Base-by-base conservation (phyloP, 306 rosid genomes). In the Begonia masoniana region DNA sequence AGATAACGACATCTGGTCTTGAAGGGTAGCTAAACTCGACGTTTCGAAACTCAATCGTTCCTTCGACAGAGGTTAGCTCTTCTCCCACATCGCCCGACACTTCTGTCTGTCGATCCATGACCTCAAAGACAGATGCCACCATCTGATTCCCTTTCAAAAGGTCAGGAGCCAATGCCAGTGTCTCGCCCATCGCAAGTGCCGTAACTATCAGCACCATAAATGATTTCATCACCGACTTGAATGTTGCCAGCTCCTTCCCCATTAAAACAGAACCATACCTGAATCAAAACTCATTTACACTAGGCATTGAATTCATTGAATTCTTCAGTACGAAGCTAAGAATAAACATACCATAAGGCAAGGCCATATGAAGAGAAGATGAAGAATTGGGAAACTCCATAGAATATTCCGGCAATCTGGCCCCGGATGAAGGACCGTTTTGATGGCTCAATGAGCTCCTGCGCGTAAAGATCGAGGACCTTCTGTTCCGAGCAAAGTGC, bases 221-320 rank as follows among this genome's bases (percentile, higher is more conserved):
- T 10, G 97, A 50, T 77, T 91, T 91, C 92, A 91, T 91, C n/a
- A 91, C 71, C 21, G 94, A 85, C 70, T 83, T 85, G 62, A 91
- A 91, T 81, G 81, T 73, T 51, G 94, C 75, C 36, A 91, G 88
- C 80, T 78, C 96, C 67, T 75, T 78, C 51, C 50, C 86, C 97
- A 91, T 91, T 75, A 91, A 74, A 69, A 79, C 82, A 24, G 94
- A 91, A 59, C 97, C 97, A 62, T 91, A 91, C 97, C 96, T 91
- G 4, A 23, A 54, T 26, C 9, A 2, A 71, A 13, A 11, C 49
- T 45, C 10, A 45, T 31, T 5, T 5, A 31, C 39, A 31, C 9
- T 31, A 31, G 5, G 39, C 39, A 7, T 31, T 0, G 39, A 31
- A 31, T 31, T 31, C 39, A 7, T 31, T 31, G 8, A 31, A 31